Evolutionary conservation across 139 green algal genomes (phyloP), one percentile per base, ranked within the genome.

Genomic region (Nannochloris sp.): DNA sequence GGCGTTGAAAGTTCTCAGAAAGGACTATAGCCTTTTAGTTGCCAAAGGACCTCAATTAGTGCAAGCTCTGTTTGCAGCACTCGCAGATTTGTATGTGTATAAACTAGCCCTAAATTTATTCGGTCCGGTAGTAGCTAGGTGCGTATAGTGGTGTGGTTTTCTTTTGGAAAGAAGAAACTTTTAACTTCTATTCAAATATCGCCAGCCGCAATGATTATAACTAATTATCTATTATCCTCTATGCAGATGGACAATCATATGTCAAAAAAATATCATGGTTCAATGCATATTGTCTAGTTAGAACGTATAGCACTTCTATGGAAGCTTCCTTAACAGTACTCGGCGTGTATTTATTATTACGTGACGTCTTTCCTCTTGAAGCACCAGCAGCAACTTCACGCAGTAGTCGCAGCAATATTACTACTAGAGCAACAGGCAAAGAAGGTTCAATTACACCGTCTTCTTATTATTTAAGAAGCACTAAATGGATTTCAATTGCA

Each of bases 231-330:
- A 5, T 39, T 61, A 35, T 9, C 27, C 30, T 34, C 3, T 3
- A 4, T 67, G 42, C 77, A 85, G 79, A 35, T 86, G 65, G 70
- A n/a, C 69, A 15, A 57, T 81, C 36, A 36, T 59, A 6, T 83
- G 73, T 48, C 80, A 86, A 57, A 56, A n/a, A 87, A n/a, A 29
- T 44, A 15, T 82, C 29, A 48, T 92, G 85, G 85, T 92, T 92
- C 71, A 84, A 78, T 46, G 71, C 70, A 58, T 92, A 87, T 60
- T 87, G 72, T 60, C 61, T 75, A n/a, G 45, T 70, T 5, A 69
- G 85, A 38, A 86, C 85, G 4, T 87, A 87, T 38, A 82, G 74
- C n/a, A 91, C 75, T 68, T 82, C 56, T 56, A 32, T 84, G 7
- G 85, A 92, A 63, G 70, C 85, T 6, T 9, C 47, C 1, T 36